Base-by-base conservation (phyloP, 192 early-diverging fungal species). In the Mortierella alpina region DNA sequence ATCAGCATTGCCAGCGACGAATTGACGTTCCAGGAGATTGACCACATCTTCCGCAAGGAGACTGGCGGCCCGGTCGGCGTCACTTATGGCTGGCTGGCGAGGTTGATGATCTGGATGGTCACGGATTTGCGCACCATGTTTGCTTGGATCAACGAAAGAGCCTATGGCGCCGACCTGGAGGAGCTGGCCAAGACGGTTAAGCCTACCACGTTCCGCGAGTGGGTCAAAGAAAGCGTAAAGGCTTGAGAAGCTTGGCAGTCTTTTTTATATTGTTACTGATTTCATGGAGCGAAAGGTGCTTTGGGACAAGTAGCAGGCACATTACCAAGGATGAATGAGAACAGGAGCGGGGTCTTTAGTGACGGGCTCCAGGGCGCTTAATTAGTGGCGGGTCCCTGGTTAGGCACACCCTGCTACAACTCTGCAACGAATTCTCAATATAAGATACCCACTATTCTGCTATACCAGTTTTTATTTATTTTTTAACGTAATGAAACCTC, bases 21-120 rank as follows among this genome's bases (percentile, higher is more conserved):
- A 51, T 51, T 51, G 50, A 51, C 50, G 50, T 51, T 51, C 50
- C 50, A 51, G 50, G 50, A 51, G 50, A 51, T 51, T 51, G 50
- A 51, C 50, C 2, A 51, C 50, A 51, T 51, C 50, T 51, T 51
- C 50, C 50, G 1, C 50, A 51, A 51, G 50, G 50, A 51, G 50
- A 51, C 50, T 51, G 50, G 50, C 50, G 50, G 50, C 50, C 50
- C 50, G 50, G 50, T 51, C 50, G 50, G 50, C 50, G 50, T 51
- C 50, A 51, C 50, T 51, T 51, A 51, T 51, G 50, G 50, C 50
- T 51, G 50, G 50, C 50, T 51, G 50, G 50, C 50, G 50, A 51
- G 50, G 50, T 51, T 51, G 4, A 51, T 51, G 50, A 51, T 51
- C 50, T 51, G 50, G 50, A 51, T 51, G 50, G 50, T 51, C 50